A percentile compares a stretch with the other conserved stretches of the same genome.
phyloP scores from a whole-genome alignment of 768 basidiomycete species.

The Boletus patriciae region DNA sequence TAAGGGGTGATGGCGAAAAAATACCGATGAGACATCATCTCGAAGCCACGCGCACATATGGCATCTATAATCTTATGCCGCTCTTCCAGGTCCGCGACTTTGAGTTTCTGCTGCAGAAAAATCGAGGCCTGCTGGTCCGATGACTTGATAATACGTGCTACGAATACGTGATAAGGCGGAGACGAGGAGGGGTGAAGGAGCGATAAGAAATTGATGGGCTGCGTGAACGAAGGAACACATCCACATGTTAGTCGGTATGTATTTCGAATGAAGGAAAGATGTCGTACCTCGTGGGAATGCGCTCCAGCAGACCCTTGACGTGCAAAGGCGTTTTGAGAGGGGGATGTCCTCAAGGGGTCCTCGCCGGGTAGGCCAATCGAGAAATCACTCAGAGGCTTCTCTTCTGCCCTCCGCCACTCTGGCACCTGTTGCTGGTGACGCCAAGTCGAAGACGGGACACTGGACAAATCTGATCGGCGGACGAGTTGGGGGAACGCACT shows the following conservation, averaged over 20 bases:
- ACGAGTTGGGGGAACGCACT: conserved; percentile 30
- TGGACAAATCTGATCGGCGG: conserved; percentile 19
- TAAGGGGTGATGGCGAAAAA: neutral
- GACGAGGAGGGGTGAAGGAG: conserved; percentile 82
- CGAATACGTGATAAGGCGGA: conserved; percentile 80
- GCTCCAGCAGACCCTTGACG: conserved; percentile 29
- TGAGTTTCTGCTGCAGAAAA: conserved; percentile 87
- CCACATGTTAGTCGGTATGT: conserved; percentile 17
- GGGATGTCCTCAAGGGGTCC: conserved; percentile 31
- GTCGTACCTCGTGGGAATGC: conserved; percentile 54
- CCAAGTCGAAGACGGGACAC: conserved; percentile 18
- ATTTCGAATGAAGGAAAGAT: conserved; percentile 1
- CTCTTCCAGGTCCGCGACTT: conserved; percentile 77
- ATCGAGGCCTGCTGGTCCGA: conserved; percentile 91
- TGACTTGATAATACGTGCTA: conserved; percentile 82
- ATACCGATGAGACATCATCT: conserved; percentile 91
- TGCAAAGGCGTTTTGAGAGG: conserved; percentile 24
- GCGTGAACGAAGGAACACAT: conserved; percentile 7
- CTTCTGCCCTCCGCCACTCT: conserved; percentile 48
- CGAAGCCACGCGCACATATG: conserved; percentile 78
- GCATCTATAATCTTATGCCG: conserved; percentile 84
- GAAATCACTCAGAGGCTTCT: conserved; percentile 24
- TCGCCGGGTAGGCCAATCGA: conserved; percentile 27
- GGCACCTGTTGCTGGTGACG: conserved; percentile 31
- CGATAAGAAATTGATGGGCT: conserved; percentile 90